These are phyloP conservation scores for Jasminum sambac DNA, from an alignment of 257 asterid species.

Conservation along the genomic window DNA sequence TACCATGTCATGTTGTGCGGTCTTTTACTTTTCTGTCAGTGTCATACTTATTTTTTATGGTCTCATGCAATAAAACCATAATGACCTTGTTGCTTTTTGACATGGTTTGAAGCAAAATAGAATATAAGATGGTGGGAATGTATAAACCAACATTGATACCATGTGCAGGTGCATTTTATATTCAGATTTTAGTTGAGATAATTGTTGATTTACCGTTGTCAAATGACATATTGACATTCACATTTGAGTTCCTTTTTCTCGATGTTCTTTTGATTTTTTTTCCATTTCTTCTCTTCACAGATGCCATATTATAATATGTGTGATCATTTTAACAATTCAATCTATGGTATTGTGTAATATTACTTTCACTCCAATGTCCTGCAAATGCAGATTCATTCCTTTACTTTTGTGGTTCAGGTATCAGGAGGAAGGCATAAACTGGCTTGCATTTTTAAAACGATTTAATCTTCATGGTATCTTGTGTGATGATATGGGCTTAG, in stretches of 20 bases:
- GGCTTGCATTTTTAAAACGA: constrained; percentile 93
- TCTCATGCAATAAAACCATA: neutral
- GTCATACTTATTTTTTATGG: neutral
- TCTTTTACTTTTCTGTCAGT: neutral
- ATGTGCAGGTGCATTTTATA: neutral
- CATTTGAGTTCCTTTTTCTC: neutral
- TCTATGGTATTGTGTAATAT: neutral
- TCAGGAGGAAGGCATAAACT: constrained; percentile 99
- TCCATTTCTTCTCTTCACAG: neutral
- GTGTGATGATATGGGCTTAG: constrained; percentile 99
- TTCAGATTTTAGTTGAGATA: neutral
- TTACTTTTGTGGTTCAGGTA: constrained; percentile 56
- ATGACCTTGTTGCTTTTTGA: neutral
- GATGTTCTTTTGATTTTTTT: neutral
- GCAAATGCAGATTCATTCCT: constrained; percentile 1
- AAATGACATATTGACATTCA: neutral
- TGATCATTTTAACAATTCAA: neutral
- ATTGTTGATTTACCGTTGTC: neutral
- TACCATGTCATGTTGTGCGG: neutral
- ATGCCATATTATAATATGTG: neutral
- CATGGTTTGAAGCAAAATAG: neutral
- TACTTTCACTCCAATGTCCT: neutral
- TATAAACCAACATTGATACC: neutral
- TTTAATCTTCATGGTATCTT: constrained; percentile 95
- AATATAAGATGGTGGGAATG: neutral